Conservation (phyloP, 768 basidiomycete genomes). For the Pleurotus tuoliensis region DNA sequence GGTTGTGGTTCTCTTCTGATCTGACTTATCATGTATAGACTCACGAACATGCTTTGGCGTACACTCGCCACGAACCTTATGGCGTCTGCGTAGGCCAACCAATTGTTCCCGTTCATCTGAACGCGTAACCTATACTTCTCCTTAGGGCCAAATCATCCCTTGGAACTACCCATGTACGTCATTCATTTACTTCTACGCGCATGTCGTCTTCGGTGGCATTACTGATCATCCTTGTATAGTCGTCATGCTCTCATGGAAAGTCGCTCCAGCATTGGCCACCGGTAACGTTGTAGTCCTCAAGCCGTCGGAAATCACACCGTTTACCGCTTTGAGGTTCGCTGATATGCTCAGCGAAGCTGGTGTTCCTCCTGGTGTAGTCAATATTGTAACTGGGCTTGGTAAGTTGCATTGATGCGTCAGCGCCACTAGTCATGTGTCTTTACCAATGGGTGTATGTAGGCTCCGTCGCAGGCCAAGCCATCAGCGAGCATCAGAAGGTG, state of each 20-base stretch:
- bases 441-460: constrained; percentile 26
- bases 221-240: background rate
- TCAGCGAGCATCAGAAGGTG: constrained; percentile 50
- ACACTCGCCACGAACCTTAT: constrained; percentile 66
- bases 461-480: constrained; percentile 48
- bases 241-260: constrained; percentile 25
- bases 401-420: background rate
- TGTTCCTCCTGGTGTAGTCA: constrained; percentile 61
- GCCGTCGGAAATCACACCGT: constrained; percentile 63
- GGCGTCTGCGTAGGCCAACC: constrained; percentile 37
- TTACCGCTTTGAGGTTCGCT: constrained; percentile 44
- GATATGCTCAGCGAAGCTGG: constrained; percentile 52
- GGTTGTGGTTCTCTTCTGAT: constrained; percentile 16
- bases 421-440: background rate
- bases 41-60: constrained; percentile 51
- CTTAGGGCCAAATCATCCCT: constrained; percentile 51
- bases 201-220: no score
- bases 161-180: constrained; percentile 48
- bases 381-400: constrained; percentile 56
- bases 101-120: background rate
- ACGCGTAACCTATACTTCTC: background rate
- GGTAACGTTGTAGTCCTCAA: constrained; percentile 68
- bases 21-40: constrained; percentile 33
- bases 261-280: constrained; percentile 27
- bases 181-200: background rate